phyloP scores from a whole-genome alignment of 2,329 filamentous ascomycete genomes.

The Colletotrichum tropicicola region DNA sequence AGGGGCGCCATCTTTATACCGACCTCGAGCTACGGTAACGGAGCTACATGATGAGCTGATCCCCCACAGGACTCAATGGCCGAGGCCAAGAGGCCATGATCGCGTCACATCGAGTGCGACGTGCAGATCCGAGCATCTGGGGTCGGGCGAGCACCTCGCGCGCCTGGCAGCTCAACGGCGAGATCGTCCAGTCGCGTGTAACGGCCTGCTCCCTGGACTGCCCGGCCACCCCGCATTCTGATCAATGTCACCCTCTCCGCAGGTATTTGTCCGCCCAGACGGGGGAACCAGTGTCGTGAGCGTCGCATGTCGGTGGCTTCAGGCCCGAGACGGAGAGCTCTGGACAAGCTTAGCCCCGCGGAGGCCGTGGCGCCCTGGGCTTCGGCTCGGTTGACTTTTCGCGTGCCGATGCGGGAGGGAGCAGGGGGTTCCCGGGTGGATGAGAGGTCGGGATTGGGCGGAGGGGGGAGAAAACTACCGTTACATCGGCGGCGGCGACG shows the following conservation, averaged over 20 bases:
- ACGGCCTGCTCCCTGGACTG: too few species aligned
- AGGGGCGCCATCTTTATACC: constrained; percentile 1
- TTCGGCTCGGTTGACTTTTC: constrained; percentile 10
- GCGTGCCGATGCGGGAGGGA: neutral
- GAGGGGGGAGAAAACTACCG: neutral
- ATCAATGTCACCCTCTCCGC: neutral
- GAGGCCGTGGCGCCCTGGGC: neutral
- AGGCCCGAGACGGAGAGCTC: constrained; percentile 12
- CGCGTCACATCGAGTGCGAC: neutral
- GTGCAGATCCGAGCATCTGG: neutral
- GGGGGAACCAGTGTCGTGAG: neutral
- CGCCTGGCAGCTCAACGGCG: neutral
- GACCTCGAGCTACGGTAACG: neutral
- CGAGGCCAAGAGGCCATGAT: neutral
- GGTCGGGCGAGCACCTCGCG: neutral
- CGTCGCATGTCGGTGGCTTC: constrained; percentile 26
- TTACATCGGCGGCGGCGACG: constrained; percentile 25
- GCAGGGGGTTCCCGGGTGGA: neutral
- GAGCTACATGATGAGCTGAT: neutral
- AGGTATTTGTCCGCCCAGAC: neutral
- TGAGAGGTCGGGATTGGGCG: neutral
- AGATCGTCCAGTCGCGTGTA: too few species aligned
- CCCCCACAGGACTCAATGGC: neutral
- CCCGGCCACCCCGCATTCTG: neutral
- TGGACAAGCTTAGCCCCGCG: neutral